Conservation (phyloP, 2,329 filamentous ascomycete species). For the Fusarium mundagurra region DNA sequence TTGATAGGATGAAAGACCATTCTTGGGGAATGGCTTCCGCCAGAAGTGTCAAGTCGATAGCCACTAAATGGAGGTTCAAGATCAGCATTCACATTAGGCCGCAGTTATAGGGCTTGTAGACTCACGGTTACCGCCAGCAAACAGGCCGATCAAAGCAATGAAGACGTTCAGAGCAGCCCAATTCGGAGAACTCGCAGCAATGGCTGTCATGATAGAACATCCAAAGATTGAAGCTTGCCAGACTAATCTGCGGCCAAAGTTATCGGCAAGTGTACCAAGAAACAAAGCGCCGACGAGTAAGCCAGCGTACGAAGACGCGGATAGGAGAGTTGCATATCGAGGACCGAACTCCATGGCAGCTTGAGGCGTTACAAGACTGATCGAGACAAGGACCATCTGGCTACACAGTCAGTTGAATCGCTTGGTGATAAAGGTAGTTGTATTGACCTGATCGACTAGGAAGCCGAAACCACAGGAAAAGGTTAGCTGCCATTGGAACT, state of each 20-base stretch:
- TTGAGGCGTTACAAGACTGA: neutral
- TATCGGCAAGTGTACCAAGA: neutral
- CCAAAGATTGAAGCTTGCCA: neutral
- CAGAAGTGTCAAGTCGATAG: neutral
- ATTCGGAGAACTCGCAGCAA: neutral
- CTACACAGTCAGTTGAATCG: fast-evolving
- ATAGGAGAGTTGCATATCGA: neutral
- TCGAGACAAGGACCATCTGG: neutral
- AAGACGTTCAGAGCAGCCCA: neutral
- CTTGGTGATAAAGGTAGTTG: fast-evolving
- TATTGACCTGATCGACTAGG: neutral
- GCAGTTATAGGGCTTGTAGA: neutral
- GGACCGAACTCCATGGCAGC: neutral
- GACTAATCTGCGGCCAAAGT: neutral
- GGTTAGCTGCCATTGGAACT: neutral
- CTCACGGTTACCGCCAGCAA: neutral
- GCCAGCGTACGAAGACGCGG: neutral
- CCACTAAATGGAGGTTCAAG: neutral
- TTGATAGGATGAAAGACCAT: neutral
- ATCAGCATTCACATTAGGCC: neutral
- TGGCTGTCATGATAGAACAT: neutral
- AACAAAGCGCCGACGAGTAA: neutral
- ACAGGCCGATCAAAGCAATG: neutral
- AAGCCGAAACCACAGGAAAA: neutral
- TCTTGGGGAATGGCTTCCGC: neutral